phyloP scores from a whole-genome alignment of 2,329 filamentous ascomycete genomes.

The Botrytis tulipae region DNA sequence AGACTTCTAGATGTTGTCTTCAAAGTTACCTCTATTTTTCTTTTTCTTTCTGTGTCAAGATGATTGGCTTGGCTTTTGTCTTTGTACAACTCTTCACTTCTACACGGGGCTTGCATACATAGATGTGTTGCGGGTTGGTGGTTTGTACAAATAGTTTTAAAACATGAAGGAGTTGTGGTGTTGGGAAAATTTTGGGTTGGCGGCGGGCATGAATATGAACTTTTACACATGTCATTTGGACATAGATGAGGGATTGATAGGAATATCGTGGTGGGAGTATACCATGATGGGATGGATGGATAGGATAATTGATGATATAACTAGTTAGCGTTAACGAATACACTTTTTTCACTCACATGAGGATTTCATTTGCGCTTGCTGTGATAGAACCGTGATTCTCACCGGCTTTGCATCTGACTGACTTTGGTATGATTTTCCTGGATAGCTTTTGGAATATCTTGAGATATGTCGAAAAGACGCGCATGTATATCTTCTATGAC shows the following conservation, averaged over 20 bases:
- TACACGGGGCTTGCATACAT: slow-evolving; percentile 30
- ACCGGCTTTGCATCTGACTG: background rate
- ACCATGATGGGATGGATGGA: slow-evolving; percentile 19
- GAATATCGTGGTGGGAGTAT: slow-evolving; percentile 17
- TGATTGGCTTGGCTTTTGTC: slow-evolving; percentile 8
- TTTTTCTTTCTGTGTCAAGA: slow-evolving; percentile 26
- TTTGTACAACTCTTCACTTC: slow-evolving; percentile 27
- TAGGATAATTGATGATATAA: slow-evolving; percentile 23
- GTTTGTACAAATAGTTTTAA: slow-evolving; percentile 9
- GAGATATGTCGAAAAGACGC: background rate
- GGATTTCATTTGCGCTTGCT: background rate
- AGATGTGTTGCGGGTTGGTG: slow-evolving; percentile 29
- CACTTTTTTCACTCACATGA: background rate
- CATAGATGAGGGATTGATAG: slow-evolving; percentile 20
- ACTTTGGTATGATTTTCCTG: background rate
- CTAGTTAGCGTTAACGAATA: slow-evolving; percentile 24
- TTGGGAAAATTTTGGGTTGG: slow-evolving; percentile 20
- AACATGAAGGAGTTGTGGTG: slow-evolving; percentile 33
- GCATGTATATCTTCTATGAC: background rate
- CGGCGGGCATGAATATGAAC: slow-evolving; percentile 9
- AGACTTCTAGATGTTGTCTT: slow-evolving; percentile 72
- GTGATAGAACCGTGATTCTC: background rate
- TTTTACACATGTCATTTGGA: slow-evolving; percentile 16
- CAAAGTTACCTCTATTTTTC: slow-evolving; percentile 13
- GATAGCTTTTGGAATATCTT: background rate